Conservation (phyloP, 2,329 filamentous ascomycete species). For the Magnaporthales sp. region DNA sequence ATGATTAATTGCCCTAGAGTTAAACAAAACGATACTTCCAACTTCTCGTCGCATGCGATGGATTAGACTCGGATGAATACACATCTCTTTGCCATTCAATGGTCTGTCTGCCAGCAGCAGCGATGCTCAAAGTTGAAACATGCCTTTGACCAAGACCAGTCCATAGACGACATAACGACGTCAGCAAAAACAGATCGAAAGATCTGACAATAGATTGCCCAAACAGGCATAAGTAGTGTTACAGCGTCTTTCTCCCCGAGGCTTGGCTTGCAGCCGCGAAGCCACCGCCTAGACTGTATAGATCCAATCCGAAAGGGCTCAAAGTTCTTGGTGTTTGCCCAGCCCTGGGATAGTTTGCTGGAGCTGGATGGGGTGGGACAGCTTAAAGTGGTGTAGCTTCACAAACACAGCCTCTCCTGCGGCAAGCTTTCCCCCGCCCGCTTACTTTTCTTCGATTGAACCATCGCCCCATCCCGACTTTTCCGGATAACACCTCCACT, state of each 20-base stretch:
- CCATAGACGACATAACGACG: background rate
- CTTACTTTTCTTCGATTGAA: background rate
- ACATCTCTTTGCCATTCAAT: background rate
- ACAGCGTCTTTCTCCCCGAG: background rate
- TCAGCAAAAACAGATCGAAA: background rate
- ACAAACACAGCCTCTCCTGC: background rate
- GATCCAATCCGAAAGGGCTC: background rate
- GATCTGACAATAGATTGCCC: background rate
- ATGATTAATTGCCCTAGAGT: background rate
- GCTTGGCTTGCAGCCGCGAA: background rate
- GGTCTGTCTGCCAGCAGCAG: background rate
- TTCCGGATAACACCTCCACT: background rate
- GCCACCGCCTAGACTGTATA: background rate
- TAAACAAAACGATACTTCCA: background rate
- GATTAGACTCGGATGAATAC: background rate
- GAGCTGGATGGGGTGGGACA: background rate
- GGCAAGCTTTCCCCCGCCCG: background rate
- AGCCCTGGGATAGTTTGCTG: background rate
- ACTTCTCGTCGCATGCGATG: background rate
- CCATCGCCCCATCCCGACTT: background rate
- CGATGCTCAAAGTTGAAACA: background rate
- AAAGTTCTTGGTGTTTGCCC: background rate
- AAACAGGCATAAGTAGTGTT: background rate
- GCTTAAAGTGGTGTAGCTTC: background rate
- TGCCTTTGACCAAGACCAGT: background rate